Base-by-base conservation (phyloP, 2,329 filamentous ascomycete species). In the Fusarium temperatum region DNA sequence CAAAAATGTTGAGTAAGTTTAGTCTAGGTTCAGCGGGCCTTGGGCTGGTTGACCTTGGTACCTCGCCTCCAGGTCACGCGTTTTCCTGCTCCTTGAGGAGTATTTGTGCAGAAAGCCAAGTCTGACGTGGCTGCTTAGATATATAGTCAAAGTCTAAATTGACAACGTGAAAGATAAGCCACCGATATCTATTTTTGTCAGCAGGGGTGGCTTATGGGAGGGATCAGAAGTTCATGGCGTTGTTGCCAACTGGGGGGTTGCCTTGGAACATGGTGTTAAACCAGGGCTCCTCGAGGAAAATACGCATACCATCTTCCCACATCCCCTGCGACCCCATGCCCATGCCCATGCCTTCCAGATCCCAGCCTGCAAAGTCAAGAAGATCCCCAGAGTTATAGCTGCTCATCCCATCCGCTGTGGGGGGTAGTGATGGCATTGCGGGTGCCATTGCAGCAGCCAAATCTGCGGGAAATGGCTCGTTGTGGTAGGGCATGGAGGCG, bases 231-330 rank as follows among this genome's bases (percentile, higher is more conserved):
- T 78, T 78, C 72, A 84, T 82, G 61, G 82, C 78, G 57, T 78
- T 78, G 60, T 79, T 79, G 24, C 63, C 71, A 20, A 74, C 70
- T 35, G 81, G 79, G 2, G 81, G 82, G 30, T 84, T 72, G 18
- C 79, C 79, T 53, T 82, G 80, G 28, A 84, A 82, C 63, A 81
- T 78, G 55, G 81, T 80, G 14, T 76, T 82, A 63, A 84, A 81
- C 80, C 84, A 85, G 20, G 82, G 81, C 63, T 85, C 84, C 64
- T 81, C 79, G 57, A 84, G 77, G 58, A 82, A 78, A 68, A 81
- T 82, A 39, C 80, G 78, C 57, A 82, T 78, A 14, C 80, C 81
- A 22, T 82, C 80, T 67, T 80, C 80, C 60, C 81, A 78, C 61
- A 77, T 74, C 39, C 77, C 78, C 54, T 78, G 77, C 8, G 72